Evolutionary conservation across 1,284 basidiomycete species (phyloP).

Genomic region (Singerocomus rubriflavus): DNA sequence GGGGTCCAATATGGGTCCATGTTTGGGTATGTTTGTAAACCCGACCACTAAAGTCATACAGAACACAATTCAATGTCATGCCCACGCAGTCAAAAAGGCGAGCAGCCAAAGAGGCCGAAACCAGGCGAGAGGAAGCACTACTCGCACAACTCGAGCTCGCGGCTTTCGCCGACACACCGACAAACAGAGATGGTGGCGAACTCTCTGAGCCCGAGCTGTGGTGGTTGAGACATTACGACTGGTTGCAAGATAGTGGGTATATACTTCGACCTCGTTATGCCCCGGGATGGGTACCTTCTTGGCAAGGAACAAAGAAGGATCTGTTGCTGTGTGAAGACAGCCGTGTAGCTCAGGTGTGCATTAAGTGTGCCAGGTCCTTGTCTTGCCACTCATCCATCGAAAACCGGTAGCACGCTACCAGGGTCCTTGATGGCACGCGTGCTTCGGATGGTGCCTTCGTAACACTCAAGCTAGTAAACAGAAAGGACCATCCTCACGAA

Average conservation of each 20-base stretch:
- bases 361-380: too few relatives aligned
- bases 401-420: too few relatives aligned
- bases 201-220: conserved; percentile 12
- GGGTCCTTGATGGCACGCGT: conserved; percentile 35
- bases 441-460: conserved; percentile 26
- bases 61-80: conserved; percentile 1
- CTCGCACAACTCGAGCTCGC: too few relatives aligned
- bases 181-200: conserved; percentile 12
- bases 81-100: background rate
- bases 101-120: background rate
- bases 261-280: conserved; percentile 35
- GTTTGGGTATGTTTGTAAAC: conserved; percentile 13
- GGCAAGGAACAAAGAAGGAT: conserved; percentile 20
- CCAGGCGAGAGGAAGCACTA: background rate
- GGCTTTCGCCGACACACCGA: too few relatives aligned
- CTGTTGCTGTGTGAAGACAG: conserved; percentile 4
- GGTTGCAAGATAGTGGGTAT: conserved; percentile 34
- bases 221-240: conserved; percentile 17
- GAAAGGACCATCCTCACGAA: conserved; percentile 23
- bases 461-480: background rate
- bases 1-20: conserved; percentile 5
- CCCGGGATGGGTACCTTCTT: conserved; percentile 38
- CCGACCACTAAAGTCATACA: too few relatives aligned
- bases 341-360: too few relatives aligned
- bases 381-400: too few relatives aligned